Percentiles rank a stretch among this genome's conserved stretches.
Evolutionary conservation across 2,329 filamentous ascomycete species (phyloP).

Genomic region (Parastagonospora avenae): DNA sequence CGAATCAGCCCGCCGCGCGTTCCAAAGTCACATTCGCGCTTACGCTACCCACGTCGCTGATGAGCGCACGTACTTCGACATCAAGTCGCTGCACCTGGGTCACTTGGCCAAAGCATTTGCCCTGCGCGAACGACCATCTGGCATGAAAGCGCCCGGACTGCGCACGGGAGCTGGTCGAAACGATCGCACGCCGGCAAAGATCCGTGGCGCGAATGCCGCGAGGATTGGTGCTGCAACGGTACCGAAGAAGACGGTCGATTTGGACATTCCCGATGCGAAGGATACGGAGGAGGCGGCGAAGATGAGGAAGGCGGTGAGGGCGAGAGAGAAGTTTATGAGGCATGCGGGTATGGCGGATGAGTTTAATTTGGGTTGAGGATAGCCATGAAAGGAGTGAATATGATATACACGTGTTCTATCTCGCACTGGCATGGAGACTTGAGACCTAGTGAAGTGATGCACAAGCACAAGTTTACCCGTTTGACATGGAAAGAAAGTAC

Average conservation of each 20-base stretch:
- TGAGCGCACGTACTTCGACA: slow-evolving; percentile 87
- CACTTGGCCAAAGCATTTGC: slow-evolving; percentile 95
- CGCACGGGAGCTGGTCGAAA: slow-evolving; percentile 51
- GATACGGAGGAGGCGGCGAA: slow-evolving; percentile 64
- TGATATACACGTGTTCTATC: background rate
- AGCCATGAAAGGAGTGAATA: background rate
- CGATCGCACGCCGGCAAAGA: slow-evolving; percentile 45
- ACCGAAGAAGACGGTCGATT: slow-evolving; percentile 26
- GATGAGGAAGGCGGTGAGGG: slow-evolving; percentile 63
- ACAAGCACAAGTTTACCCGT: background rate
- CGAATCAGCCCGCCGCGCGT: slow-evolving; percentile 82
- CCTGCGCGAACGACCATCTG: slow-evolving; percentile 83
- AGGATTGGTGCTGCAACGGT: slow-evolving; percentile 24
- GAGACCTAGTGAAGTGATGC: background rate
- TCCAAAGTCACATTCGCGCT: slow-evolving; percentile 88
- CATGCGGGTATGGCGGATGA: slow-evolving; percentile 64
- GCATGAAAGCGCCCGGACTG: slow-evolving; percentile 65
- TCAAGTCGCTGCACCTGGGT: slow-evolving; percentile 86
- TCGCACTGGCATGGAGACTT: background rate
- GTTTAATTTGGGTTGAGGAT: slow-evolving; percentile 67
- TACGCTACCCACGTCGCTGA: slow-evolving; percentile 92
- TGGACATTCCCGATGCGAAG: slow-evolving; percentile 47
- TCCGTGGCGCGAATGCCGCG: slow-evolving; percentile 43
- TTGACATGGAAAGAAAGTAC: background rate
- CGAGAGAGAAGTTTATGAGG: slow-evolving; percentile 51